Conservation (phyloP, 768 basidiomycete genomes). For the Russula earlei region DNA sequence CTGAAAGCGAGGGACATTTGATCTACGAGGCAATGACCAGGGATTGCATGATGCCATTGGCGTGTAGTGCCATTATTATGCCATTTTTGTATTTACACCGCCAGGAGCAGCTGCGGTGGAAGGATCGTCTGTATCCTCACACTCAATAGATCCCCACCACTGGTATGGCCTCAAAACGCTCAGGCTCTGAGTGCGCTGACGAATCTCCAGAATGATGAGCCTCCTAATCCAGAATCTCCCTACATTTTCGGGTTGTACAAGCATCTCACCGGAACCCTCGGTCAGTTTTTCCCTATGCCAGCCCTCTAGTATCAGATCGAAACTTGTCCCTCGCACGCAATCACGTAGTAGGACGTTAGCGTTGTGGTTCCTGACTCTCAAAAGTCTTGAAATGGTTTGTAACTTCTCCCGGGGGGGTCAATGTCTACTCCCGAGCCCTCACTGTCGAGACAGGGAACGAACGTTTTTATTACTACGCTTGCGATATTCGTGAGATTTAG, state of each 20-base stretch:
- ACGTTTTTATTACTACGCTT: constrained; percentile 71
- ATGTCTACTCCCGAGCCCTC: not conserved
- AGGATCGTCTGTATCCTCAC: too few relatives aligned
- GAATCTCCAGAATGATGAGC: constrained; percentile 66
- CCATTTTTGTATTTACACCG: too few relatives aligned
- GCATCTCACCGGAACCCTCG: constrained; percentile 47
- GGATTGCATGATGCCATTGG: too few relatives aligned
- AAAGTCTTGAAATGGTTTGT: constrained; percentile 80
- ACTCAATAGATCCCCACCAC: too few relatives aligned
- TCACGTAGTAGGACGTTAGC: constrained; percentile 61
- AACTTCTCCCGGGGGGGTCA: not conserved
- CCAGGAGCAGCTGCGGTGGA: too few relatives aligned
- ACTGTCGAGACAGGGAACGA: constrained; percentile 50
- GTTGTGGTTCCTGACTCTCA: constrained; percentile 75
- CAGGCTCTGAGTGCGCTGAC: constrained; percentile 1
- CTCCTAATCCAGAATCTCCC: constrained; percentile 63
- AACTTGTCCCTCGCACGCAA: not conserved
- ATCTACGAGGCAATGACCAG: too few relatives aligned
- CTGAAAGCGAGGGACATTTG: too few relatives aligned
- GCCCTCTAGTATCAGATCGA: not conserved
- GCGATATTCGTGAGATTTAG: constrained; percentile 36
- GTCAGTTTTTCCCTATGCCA: constrained; percentile 30
- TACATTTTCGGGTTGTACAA: constrained; percentile 65
- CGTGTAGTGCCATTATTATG: too few relatives aligned
- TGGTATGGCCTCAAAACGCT: constrained; percentile 19